Percentiles rank a stretch among this genome's conserved stretches.
Evolutionary conservation across 148 eudicot species (phyloP).

Genomic region (Arctostaphylos glauca): DNA sequence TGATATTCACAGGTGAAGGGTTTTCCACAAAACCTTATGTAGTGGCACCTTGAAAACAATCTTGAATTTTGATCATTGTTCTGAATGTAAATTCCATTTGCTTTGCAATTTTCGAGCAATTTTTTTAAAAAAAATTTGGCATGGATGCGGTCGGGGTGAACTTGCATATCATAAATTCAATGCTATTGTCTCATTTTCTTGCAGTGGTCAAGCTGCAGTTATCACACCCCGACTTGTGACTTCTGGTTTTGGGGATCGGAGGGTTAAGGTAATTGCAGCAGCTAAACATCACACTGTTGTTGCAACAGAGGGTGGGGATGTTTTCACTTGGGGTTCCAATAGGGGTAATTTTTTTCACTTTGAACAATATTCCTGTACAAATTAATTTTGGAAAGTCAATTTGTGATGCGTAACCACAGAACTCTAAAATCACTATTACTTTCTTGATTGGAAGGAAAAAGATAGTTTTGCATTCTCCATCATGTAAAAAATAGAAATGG

Average conservation of each 20-base stretch:
- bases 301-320: constrained; percentile 92
- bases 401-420: neutral
- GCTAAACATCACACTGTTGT: constrained; percentile 96
- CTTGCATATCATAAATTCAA: neutral
- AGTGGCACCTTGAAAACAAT: neutral
- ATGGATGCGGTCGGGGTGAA: constrained; percentile 7
- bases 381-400: neutral
- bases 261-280: constrained; percentile 87
- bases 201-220: constrained; percentile 99
- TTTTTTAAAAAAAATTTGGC: neutral
- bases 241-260: constrained; percentile 87
- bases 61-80: neutral
- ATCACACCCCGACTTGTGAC: constrained; percentile 90
- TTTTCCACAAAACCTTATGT: neutral
- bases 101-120: neutral
- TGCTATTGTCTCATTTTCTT: constrained; percentile 24
- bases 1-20: constrained; percentile 85
- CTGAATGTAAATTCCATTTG: neutral
- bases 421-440: neutral
- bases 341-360: constrained; percentile 54
- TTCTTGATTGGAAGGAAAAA: neutral
- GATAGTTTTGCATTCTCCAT: neutral
- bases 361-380: neutral
- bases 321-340: constrained; percentile 98
- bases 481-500: neutral